Evolutionary conservation across 2,329 filamentous ascomycete species (phyloP), one percentile per base, ranked within the genome.

Genomic region (Huntiella moniliformis): DNA sequence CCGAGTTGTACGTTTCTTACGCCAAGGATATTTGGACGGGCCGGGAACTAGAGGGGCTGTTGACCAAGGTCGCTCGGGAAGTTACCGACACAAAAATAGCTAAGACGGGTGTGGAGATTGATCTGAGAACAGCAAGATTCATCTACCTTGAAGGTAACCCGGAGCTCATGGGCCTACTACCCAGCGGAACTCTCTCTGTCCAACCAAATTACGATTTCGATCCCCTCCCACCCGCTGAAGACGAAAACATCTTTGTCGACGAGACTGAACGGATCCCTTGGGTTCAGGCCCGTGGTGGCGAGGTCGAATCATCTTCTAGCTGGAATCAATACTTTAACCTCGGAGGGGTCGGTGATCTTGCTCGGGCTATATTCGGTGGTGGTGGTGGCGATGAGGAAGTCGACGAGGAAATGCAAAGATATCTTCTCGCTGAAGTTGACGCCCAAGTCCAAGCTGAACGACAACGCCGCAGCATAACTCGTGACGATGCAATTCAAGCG

Each of bases 11-110:
- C 56, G 69, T 84, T 22, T 68, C 74, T 47, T 74, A 81, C 38
- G 71, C 81, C 4, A 88, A 86, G 56, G 82, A 88, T 53, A 64
- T 93, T 3, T 95, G 87, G 87, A 86, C 86, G 57, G 85, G 78
- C 3, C 70, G 81, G 1, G 78, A 84, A 54, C 75, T 74, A 11
- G 77, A 71, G 3, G 63, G 67, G 4, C 62, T 94, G 5, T 70
- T 95, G 1, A 69, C 79, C 28, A 76, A 83, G 54, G 54, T 56
- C 11, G 53, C 59, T 12, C 54, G 60, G 1, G 39, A 37, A 16
- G 16, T 18, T 12, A 13, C 36, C 15, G 32, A 32, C 4, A 13
- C 33, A 5, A 13, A 28, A 15, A 32, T 31, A 15, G 17, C 31
- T 3, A 39, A 38, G 39, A 41, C 44, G 0, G 47, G 56, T 51